phyloP scores from a whole-genome alignment of 768 basidiomycete genomes.

The Auriscalpium microsporum region DNA sequence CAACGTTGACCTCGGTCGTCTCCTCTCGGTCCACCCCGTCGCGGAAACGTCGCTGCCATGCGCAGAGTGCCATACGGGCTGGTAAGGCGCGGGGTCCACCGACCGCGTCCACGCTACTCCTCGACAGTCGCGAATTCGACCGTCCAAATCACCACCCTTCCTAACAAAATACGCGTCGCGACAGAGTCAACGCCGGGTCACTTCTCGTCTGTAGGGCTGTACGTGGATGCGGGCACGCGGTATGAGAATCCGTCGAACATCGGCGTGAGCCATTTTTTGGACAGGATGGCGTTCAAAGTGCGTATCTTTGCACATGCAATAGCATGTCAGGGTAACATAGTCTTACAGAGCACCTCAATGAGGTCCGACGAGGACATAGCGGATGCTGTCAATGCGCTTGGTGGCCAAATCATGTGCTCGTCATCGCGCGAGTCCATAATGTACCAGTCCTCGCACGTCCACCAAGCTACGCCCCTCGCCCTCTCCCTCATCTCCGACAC shows the following conservation, averaged over 20 bases:
- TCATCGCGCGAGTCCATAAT: conserved; percentile 91
- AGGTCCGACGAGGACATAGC: conserved; percentile 75
- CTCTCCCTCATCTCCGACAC: conserved; percentile 90
- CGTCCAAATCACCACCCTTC: conserved; percentile 70
- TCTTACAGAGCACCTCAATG: conserved; percentile 57
- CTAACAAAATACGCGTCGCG: conserved; percentile 87
- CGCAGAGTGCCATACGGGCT: conserved; percentile 1
- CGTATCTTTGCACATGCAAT: conserved; percentile 1
- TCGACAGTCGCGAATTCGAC: conserved; percentile 21
- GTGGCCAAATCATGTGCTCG: conserved; percentile 87
- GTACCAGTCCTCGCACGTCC: conserved; percentile 96
- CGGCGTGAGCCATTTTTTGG: conserved; percentile 88
- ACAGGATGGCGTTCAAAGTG: conserved; percentile 97
- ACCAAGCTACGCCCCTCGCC: conserved; percentile 71
- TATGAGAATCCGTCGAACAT: conserved; percentile 69
- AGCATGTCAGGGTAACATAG: conserved; percentile 1
- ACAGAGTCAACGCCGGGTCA: conserved; percentile 89
- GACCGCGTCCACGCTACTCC: conserved; percentile 3
- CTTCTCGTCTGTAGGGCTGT: conserved; percentile 89
- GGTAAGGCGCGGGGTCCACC: conserved; percentile 3
- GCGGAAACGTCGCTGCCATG: background rate
- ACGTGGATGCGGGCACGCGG: conserved; percentile 87
- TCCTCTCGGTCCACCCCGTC: too few relatives aligned
- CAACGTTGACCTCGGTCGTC: too few relatives aligned
- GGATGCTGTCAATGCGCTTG: conserved; percentile 69